Conservation (phyloP, 331 rosid species). For the Rosa hybrid region DNA sequence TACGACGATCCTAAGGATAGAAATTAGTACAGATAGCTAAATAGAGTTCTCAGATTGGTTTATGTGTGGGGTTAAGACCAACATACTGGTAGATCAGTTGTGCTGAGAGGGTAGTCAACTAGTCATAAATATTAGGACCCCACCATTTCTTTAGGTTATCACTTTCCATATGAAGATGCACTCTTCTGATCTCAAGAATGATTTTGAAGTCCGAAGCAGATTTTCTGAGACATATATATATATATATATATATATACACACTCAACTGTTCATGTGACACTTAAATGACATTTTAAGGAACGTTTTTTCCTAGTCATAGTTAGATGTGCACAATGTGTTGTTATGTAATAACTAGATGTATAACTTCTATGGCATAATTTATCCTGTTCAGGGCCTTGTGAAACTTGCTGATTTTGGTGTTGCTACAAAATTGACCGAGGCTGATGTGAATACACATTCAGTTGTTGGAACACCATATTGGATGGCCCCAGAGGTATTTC, state of each 20-base stretch:
- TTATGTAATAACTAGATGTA: neutral
- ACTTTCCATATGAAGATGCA: neutral
- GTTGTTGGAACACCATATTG: conserved; percentile 99
- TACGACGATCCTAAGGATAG: neutral
- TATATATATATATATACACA: neutral
- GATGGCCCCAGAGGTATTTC: conserved; percentile 99
- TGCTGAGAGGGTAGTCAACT: neutral
- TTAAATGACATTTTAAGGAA: neutral
- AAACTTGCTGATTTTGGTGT: conserved; percentile 99
- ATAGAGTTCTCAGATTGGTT: neutral
- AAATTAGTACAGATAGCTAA: neutral
- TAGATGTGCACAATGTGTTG: neutral
- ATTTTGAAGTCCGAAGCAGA: neutral
- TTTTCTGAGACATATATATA: neutral
- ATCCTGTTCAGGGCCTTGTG: conserved; percentile 85
- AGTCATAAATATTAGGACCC: neutral
- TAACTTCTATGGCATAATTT: conserved; percentile 9
- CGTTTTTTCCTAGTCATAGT: neutral
- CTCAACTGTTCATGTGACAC: neutral
- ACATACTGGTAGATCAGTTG: neutral
- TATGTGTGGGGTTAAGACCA: neutral
- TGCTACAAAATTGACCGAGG: conserved; percentile 95
- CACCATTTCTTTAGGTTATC: neutral
- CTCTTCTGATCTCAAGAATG: neutral
- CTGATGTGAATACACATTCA: conserved; percentile 99